Percentiles rank a stretch among this genome's conserved stretches.
Conservation (phyloP, 2,329 filamentous ascomycete genomes). For the Aspergillus sp. region DNA sequence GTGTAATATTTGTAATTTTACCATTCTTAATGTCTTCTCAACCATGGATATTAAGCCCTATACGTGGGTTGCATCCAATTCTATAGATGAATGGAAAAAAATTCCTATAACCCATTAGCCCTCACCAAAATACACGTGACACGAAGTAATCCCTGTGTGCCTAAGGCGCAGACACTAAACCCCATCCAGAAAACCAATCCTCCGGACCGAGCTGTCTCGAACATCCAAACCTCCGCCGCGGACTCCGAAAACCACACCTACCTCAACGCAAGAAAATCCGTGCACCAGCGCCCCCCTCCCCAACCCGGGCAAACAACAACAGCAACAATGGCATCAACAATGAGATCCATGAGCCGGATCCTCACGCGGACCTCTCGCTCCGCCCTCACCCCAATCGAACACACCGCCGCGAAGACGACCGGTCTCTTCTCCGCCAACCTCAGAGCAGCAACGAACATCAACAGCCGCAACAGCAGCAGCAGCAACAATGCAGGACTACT, state of each 20-base stretch:
- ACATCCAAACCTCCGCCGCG: slow-evolving; percentile 11
- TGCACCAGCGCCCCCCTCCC: slow-evolving; percentile 3
- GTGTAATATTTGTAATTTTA: slow-evolving; percentile 27
- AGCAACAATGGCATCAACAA: slow-evolving; percentile 30
- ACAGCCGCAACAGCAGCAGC: slow-evolving; percentile 2
- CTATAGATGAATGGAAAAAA: not conserved
- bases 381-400: slow-evolving; percentile 11
- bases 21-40: slow-evolving; percentile 8
- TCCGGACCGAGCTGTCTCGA: slow-evolving; percentile 18
- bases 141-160: not conserved
- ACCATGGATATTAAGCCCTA: not conserved
- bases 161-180: slow-evolving; percentile 24
- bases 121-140: slow-evolving; percentile 12
- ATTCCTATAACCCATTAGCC: not conserved
- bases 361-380: slow-evolving; percentile 18
- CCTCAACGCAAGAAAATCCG: slow-evolving; percentile 8
- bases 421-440: not conserved
- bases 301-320: not conserved
- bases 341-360: slow-evolving; percentile 24
- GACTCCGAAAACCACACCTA: not conserved
- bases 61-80: not conserved
- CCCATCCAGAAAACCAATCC: not conserved
- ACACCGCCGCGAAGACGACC: slow-evolving; percentile 3
- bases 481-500: not conserved
- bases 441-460: not conserved